Percentiles rank a stretch among this genome's conserved stretches.
Evolutionary conservation across 2,329 filamentous ascomycete species (phyloP).

Genomic region (Colletotrichum magnum): DNA sequence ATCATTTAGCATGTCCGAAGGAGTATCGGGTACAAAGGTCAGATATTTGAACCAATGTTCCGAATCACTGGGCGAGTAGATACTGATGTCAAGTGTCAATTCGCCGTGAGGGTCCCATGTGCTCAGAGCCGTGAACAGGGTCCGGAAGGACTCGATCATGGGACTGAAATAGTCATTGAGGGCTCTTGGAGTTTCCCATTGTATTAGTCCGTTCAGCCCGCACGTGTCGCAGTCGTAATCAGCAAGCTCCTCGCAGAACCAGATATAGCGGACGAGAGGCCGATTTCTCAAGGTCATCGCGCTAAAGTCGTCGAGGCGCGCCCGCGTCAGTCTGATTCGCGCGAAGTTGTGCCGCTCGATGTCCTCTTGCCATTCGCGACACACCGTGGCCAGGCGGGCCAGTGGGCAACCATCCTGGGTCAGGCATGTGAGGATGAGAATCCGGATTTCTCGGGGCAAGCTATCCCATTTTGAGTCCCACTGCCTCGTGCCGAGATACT

Average conservation of each 20-base stretch:
- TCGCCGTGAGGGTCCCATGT: constrained; percentile 46
- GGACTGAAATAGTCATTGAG: constrained; percentile 34
- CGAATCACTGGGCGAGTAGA: constrained; percentile 49
- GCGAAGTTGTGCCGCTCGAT: constrained; percentile 49
- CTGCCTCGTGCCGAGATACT: background rate
- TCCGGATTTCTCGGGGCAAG: constrained; percentile 45
- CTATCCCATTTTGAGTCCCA: constrained; percentile 36
- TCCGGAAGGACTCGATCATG: constrained; percentile 42
- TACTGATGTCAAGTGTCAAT: constrained; percentile 49
- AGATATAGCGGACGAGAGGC: constrained; percentile 47
- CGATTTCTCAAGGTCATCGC: constrained; percentile 48
- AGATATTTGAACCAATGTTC: constrained; percentile 50
- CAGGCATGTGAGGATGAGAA: constrained; percentile 44
- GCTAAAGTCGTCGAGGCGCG: constrained; percentile 47
- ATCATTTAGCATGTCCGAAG: constrained; percentile 5
- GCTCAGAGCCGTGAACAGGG: constrained; percentile 47
- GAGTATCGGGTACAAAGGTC: constrained; percentile 46
- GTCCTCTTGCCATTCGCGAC: constrained; percentile 48
- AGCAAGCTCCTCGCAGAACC: constrained; percentile 49
- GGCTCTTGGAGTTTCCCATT: too few relatives aligned
- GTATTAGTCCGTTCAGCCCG: constrained; percentile 5
- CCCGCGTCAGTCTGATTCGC: constrained; percentile 48
- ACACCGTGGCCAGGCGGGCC: constrained; percentile 47
- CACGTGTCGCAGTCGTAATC: constrained; percentile 47
- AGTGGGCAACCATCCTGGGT: constrained; percentile 44